phyloP scores from a whole-genome alignment of 805 yeast species.

The Phaffomyces opuntiae region DNA sequence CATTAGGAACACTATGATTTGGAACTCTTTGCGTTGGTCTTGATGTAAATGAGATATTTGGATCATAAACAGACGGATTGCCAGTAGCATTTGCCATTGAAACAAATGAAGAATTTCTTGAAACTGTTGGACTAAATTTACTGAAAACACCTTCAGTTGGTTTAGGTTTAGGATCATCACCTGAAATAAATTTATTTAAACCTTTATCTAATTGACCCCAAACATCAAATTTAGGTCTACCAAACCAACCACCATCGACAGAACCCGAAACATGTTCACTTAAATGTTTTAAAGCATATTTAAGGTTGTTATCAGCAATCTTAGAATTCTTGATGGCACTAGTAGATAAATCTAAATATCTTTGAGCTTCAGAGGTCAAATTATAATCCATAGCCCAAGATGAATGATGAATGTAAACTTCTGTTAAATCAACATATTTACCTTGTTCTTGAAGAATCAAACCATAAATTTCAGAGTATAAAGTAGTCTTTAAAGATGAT shows the following conservation, averaged over 20 bases:
- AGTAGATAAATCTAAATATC: constrained; percentile 49
- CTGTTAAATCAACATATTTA: constrained; percentile 38
- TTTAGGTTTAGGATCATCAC: constrained; percentile 53
- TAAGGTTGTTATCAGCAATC: constrained; percentile 27
- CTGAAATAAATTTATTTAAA: constrained; percentile 74
- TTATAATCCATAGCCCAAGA: constrained; percentile 65
- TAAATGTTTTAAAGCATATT: constrained; percentile 30
- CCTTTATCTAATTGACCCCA: constrained; percentile 87
- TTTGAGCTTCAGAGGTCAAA: constrained; percentile 47
- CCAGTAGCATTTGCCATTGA: constrained; percentile 11
- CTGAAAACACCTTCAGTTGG: constrained; percentile 52
- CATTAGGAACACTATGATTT: not conserved
- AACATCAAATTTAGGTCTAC: constrained; percentile 69
- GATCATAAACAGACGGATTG: constrained; percentile 3
- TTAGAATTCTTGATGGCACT: constrained; percentile 33
- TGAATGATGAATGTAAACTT: constrained; percentile 63
- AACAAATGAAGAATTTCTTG: constrained; percentile 39
- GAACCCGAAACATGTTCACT: constrained; percentile 43
- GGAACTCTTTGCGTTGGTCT: not conserved
- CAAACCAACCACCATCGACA: constrained; percentile 66
- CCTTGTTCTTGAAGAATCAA: constrained; percentile 19
- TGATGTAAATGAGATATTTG: constrained; percentile 1
- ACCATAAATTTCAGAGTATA: constrained; percentile 25
- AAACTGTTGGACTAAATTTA: constrained; percentile 62
- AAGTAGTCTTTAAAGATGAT: constrained; percentile 21